A percentile compares a stretch with the other conserved stretches of the same genome.
Evolutionary conservation across 768 basidiomycete species (phyloP).

Genomic region (Collybia mongolica): DNA sequence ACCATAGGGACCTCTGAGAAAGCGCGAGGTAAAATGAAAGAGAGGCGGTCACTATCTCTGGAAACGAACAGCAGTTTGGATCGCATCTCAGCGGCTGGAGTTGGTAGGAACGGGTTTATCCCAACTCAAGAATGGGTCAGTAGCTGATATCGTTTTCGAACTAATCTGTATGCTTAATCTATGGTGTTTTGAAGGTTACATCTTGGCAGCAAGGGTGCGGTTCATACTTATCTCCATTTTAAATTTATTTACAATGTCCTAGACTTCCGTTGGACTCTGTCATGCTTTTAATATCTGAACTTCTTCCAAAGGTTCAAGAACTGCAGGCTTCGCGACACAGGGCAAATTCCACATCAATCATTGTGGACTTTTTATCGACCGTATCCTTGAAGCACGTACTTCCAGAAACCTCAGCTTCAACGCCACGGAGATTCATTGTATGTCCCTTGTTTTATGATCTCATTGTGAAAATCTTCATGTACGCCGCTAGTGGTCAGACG

Average conservation of each 20-base stretch:
- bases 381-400: conserved; percentile 71
- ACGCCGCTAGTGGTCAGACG: conserved; percentile 80
- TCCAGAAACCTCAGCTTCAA: conserved; percentile 63
- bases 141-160: conserved; percentile 3
- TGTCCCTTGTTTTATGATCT: conserved; percentile 21
- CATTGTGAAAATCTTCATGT: conserved; percentile 6
- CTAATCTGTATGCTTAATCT: neutral
- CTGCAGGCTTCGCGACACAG: conserved; percentile 68
- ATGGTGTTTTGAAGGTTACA: conserved; percentile 51
- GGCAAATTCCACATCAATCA: conserved; percentile 61
- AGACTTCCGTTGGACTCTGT: conserved; percentile 89
- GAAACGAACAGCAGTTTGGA: conserved; percentile 57
- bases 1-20: conserved; percentile 69
- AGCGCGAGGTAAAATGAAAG: conserved; percentile 88
- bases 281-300: conserved; percentile 84
- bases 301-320: conserved; percentile 82
- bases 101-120: conserved; percentile 89
- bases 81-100: conserved; percentile 60
- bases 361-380: conserved; percentile 73
- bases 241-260: conserved; percentile 6
- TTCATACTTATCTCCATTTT: conserved; percentile 1
- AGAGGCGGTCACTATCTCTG: conserved; percentile 57
- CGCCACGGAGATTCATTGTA: conserved; percentile 76
- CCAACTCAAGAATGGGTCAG: conserved; percentile 97
- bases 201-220: conserved; percentile 95